Evolutionary conservation across 495 filamentous ascomycete species (phyloP).

Genomic region (Neurospora hispaniola): DNA sequence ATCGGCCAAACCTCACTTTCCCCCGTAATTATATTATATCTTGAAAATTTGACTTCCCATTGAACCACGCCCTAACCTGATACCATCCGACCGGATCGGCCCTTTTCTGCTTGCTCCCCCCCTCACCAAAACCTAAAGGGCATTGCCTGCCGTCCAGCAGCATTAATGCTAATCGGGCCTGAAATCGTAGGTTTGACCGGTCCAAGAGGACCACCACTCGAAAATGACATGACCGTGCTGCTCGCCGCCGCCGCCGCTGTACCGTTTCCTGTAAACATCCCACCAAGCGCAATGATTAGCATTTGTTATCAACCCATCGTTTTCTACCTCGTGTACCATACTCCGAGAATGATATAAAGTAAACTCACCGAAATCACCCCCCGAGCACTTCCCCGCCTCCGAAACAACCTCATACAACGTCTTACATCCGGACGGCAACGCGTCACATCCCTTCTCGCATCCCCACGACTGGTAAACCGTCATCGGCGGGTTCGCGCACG

Average conservation of each 20-base stretch:
- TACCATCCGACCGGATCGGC: neutral
- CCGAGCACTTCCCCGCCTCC: neutral
- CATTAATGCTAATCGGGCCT: neutral
- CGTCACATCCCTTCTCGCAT: constrained; percentile 13
- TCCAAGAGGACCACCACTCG: neutral
- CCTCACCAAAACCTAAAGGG: neutral
- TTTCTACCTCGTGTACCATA: neutral
- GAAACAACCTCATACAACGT: constrained; percentile 12
- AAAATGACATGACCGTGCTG: neutral
- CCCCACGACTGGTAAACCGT: constrained; percentile 13
- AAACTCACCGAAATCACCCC: neutral
- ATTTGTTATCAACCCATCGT: neutral
- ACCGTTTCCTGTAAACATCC: neutral
- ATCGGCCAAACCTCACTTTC: neutral
- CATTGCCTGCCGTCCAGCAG: neutral
- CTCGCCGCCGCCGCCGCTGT: neutral
- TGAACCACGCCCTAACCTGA: neutral
- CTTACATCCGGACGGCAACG: constrained; percentile 11
- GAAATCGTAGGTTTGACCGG: neutral
- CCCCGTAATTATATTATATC: neutral
- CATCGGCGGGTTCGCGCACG: constrained; percentile 11
- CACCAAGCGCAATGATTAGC: neutral
- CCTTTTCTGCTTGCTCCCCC: neutral
- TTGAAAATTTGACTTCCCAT: neutral
- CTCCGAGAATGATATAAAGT: neutral